These are phyloP conservation scores for Euphorbia peplus DNA, from an alignment of 345 rosid genomes.

Conservation along the genomic window DNA sequence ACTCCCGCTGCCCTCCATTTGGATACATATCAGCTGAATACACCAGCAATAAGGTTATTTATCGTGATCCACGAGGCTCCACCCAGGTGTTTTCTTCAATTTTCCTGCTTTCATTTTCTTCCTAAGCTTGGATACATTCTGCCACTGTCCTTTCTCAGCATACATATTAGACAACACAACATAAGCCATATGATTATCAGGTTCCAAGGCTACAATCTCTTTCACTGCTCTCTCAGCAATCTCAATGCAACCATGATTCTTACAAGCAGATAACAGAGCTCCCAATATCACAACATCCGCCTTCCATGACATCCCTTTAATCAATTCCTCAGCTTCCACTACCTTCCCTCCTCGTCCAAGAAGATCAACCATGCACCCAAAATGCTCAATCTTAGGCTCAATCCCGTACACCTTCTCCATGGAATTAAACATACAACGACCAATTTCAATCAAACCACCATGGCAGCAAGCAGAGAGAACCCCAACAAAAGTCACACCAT, in stretches of 20 bases:
- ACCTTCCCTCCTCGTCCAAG: constrained; percentile 24
- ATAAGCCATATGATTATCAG: constrained; percentile 25
- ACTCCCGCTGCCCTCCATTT: too few relatives aligned
- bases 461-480: constrained; percentile 29
- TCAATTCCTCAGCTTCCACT: constrained; percentile 23
- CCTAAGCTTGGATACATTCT: constrained; percentile 33
- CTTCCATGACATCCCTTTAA: constrained; percentile 22
- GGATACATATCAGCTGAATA: background rate
- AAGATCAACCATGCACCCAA: constrained; percentile 32
- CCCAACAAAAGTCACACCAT: constrained; percentile 29
- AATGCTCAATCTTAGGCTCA: constrained; percentile 33
- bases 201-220: constrained; percentile 19
- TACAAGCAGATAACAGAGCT: constrained; percentile 20
- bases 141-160: constrained; percentile 33
- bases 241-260: constrained; percentile 19
- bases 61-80: constrained; percentile 25
- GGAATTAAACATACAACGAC: constrained; percentile 19
- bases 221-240: constrained; percentile 20
- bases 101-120: constrained; percentile 30
- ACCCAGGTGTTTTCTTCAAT: constrained; percentile 33
- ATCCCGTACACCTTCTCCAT: constrained; percentile 20
- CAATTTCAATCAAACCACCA: constrained; percentile 19
- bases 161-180: constrained; percentile 38
- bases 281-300: constrained; percentile 29
- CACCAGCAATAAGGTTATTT: background rate